A percentile compares a stretch with the other conserved stretches of the same genome.
These are phyloP conservation scores for Aspergillus egyptiacus DNA, from an alignment of 495 filamentous ascomycete species.

Conservation along the genomic window DNA sequence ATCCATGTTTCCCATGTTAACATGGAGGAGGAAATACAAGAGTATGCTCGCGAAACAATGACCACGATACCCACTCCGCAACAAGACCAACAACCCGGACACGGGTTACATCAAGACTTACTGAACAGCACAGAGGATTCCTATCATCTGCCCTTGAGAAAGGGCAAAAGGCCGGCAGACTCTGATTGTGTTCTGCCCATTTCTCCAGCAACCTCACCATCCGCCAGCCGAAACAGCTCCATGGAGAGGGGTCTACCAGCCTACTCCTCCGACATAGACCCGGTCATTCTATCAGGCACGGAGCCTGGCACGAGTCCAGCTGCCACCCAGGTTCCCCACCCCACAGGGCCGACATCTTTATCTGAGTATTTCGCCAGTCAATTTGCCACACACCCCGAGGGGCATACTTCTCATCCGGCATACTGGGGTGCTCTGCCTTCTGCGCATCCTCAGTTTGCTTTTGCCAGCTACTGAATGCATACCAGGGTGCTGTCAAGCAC, in stretches of 20 bases:
- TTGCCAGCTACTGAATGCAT: conserved; percentile 12
- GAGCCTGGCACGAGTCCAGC: conserved; percentile 3
- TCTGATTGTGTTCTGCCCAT: conserved; percentile 9
- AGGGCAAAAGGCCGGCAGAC: conserved; percentile 9
- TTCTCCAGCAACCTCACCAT: conserved; percentile 15
- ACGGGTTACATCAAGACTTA: neutral
- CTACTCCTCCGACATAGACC: conserved; percentile 15
- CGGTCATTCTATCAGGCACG: conserved; percentile 11
- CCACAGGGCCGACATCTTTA: conserved; percentile 6
- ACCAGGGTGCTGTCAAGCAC: too few species aligned
- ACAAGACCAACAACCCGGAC: neutral
- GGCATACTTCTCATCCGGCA: conserved; percentile 6
- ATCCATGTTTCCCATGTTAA: conserved; percentile 24
- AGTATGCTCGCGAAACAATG: neutral
- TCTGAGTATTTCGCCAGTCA: conserved; percentile 19
- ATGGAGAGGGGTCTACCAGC: conserved; percentile 16
- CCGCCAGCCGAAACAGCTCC: conserved; percentile 18
- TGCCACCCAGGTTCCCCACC: conserved; percentile 4
- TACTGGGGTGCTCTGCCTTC: conserved; percentile 14
- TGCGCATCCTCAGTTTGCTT: conserved; percentile 11
- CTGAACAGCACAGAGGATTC: neutral
- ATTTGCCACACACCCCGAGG: conserved; percentile 4
- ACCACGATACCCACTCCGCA: neutral
- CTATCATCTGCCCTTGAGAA: neutral
- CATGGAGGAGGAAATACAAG: conserved; percentile 17